A percentile compares a stretch with the other conserved stretches of the same genome.
phyloP scores from a whole-genome alignment of 192 early-diverging fungal species.

The Linnemannia schmuckeri region DNA sequence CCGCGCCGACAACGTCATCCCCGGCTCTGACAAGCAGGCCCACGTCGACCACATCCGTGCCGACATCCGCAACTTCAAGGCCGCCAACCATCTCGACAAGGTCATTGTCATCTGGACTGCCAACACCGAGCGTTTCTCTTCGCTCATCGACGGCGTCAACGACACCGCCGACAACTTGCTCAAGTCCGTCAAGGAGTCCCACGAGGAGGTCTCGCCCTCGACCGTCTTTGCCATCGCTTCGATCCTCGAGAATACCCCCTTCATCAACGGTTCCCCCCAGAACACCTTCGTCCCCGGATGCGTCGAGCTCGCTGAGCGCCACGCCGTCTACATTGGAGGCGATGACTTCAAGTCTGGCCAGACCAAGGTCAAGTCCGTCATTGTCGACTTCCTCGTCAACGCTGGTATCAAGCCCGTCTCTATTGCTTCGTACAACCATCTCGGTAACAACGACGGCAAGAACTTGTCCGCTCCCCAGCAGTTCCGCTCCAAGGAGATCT shows the following conservation, averaged over 20 bases:
- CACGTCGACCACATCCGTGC: slow-evolving; percentile 94
- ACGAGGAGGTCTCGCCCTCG: slow-evolving; percentile 94
- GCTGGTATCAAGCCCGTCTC: slow-evolving; percentile 98
- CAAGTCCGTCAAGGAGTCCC: slow-evolving; percentile 82
- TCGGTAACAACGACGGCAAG: slow-evolving; percentile 99
- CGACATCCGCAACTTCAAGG: slow-evolving; percentile 98
- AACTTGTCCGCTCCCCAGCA: slow-evolving; percentile 97
- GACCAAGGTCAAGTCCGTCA: slow-evolving; percentile 99
- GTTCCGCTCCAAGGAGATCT: slow-evolving; percentile 99
- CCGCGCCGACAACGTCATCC: slow-evolving; percentile 93
- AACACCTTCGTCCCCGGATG: slow-evolving; percentile 99
- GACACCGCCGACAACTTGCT: slow-evolving; percentile 96
- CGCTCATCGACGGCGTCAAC: slow-evolving; percentile 92
- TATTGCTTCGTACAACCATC: slow-evolving; percentile 98
- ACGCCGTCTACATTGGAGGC: slow-evolving; percentile 94
- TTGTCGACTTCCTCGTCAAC: slow-evolving; percentile 98
- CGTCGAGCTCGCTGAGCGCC: slow-evolving; percentile 89
- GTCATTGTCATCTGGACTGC: slow-evolving; percentile 99
- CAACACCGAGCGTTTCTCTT: slow-evolving; percentile 96
- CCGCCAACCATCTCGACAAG: slow-evolving; percentile 87
- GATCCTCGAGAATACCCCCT: slow-evolving; percentile 95
- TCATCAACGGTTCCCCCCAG: slow-evolving; percentile 99
- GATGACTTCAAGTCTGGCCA: slow-evolving; percentile 99
- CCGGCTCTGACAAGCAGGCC: slow-evolving; percentile 86
- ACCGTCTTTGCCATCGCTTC: slow-evolving; percentile 97